phyloP scores from a whole-genome alignment of 768 basidiomycete species.

The Suillus subluteus region DNA sequence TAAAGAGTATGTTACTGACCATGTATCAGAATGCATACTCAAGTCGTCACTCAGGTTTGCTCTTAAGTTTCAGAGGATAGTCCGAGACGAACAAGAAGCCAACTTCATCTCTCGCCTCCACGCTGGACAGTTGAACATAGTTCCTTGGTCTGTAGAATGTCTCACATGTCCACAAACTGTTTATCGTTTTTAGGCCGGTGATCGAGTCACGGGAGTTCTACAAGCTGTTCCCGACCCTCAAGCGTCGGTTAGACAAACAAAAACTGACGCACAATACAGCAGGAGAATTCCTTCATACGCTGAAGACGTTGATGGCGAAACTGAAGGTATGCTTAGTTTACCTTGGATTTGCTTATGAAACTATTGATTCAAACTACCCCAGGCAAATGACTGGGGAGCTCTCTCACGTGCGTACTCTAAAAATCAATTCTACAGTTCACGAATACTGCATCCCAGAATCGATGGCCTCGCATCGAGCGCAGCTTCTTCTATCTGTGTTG shows the following conservation, averaged over 20 bases:
- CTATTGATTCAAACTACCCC: not conserved
- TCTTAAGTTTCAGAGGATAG: slow-evolving; percentile 63
- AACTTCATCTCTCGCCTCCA: slow-evolving; percentile 69
- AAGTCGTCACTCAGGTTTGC: slow-evolving; percentile 44
- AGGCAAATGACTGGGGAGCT: slow-evolving; percentile 70
- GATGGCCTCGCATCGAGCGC: slow-evolving; percentile 50
- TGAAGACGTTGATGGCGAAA: slow-evolving; percentile 71
- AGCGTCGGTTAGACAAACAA: slow-evolving; percentile 52
- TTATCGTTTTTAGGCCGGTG: slow-evolving; percentile 42
- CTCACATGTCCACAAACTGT: not conserved
- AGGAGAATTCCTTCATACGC: slow-evolving; percentile 54
- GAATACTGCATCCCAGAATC: slow-evolving; percentile 39
- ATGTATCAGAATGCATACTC: not conserved
- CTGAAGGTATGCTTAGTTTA: slow-evolving; percentile 46
- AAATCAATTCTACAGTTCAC: not conserved
- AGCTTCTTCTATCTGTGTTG: slow-evolving; percentile 45
- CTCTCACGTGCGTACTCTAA: slow-evolving; percentile 53
- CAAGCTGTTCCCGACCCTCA: slow-evolving; percentile 50
- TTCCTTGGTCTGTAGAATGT: slow-evolving; percentile 51
- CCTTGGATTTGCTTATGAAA: not conserved
- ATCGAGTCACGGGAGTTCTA: slow-evolving; percentile 68
- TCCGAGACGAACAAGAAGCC: slow-evolving; percentile 59
- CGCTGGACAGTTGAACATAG: slow-evolving; percentile 19
- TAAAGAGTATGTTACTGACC: slow-evolving; percentile 48
- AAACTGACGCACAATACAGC: slow-evolving; percentile 29